phyloP scores from a whole-genome alignment of 495 filamentous ascomycete species.

The Amniculicola lignicola region DNA sequence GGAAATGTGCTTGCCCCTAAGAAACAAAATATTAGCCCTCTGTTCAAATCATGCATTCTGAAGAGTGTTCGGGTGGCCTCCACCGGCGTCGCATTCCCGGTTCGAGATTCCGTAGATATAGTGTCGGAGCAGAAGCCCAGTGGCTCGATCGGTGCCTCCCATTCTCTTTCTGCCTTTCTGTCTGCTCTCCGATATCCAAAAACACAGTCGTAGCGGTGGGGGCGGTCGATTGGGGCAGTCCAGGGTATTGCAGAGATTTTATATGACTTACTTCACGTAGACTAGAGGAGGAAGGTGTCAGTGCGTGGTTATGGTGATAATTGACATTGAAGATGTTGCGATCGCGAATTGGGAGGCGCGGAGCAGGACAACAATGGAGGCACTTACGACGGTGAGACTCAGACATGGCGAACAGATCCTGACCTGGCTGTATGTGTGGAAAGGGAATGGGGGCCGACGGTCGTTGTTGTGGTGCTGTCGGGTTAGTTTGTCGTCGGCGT shows the following conservation, averaged over 20 bases:
- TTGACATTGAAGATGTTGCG: constrained; percentile 1
- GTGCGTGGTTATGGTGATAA: neutral
- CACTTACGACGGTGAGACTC: constrained; percentile 34
- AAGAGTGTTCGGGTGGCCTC: too few species aligned
- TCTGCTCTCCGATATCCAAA: too few species aligned
- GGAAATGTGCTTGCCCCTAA: constrained; percentile 30
- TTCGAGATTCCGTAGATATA: constrained; percentile 7
- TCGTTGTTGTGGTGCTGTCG: constrained; percentile 22
- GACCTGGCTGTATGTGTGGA: constrained; percentile 8
- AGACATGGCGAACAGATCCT: constrained; percentile 28
- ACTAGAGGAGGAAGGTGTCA: constrained; percentile 51
- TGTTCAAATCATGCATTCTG: neutral
- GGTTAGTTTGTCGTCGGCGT: constrained; percentile 17
- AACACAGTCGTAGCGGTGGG: too few species aligned
- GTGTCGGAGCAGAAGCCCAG: too few species aligned
- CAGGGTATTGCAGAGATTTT: too few species aligned
- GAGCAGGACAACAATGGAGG: neutral
- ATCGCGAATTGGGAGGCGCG: constrained; percentile 1
- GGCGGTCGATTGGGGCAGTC: too few species aligned
- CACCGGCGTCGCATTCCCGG: too few species aligned
- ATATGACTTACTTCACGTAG: constrained; percentile 93
- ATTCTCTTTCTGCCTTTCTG: too few species aligned
- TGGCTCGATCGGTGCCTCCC: too few species aligned
- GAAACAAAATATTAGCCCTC: constrained; percentile 2
- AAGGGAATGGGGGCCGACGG: constrained; percentile 22